A percentile compares a stretch with the other conserved stretches of the same genome.
These are phyloP conservation scores for Leccinum fallax DNA, from an alignment of 1,284 basidiomycete genomes.

Conservation along the genomic window DNA sequence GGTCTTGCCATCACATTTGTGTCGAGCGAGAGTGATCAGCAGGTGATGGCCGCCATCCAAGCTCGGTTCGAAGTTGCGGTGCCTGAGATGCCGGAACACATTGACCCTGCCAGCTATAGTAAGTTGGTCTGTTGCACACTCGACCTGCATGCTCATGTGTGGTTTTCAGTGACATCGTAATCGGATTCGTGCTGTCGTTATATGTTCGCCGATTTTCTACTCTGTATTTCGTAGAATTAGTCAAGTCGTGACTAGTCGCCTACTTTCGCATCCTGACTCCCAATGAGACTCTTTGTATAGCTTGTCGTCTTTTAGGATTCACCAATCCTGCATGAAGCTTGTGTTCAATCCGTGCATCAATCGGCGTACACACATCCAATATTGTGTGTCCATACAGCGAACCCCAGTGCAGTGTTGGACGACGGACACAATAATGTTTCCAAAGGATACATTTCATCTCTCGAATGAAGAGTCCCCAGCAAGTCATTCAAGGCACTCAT, in stretches of 20 bases:
- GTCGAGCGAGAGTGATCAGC: slow-evolving; percentile 87
- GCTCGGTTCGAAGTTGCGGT: slow-evolving; percentile 92
- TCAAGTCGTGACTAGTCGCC: not conserved
- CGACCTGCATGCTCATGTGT: not conserved
- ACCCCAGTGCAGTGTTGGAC: too few relatives aligned
- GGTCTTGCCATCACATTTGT: slow-evolving; percentile 99
- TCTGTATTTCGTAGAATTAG: slow-evolving; percentile 24
- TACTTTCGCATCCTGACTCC: not conserved
- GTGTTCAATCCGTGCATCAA: not conserved
- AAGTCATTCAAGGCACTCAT: too few relatives aligned
- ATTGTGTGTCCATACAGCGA: too few relatives aligned
- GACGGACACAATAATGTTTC: too few relatives aligned
- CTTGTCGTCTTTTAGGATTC: not conserved
- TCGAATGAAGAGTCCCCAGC: too few relatives aligned
- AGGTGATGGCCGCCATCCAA: slow-evolving; percentile 92
- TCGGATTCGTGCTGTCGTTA: slow-evolving; percentile 9
- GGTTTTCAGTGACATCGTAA: slow-evolving; percentile 34
- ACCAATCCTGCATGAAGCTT: not conserved
- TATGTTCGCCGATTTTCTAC: slow-evolving; percentile 8
- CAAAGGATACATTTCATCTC: too few relatives aligned
- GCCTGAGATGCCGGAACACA: slow-evolving; percentile 89
- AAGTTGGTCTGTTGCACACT: slow-evolving; percentile 36
- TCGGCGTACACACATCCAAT: too few relatives aligned
- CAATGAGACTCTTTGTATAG: not conserved
- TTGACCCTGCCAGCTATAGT: slow-evolving; percentile 90